phyloP scores from a whole-genome alignment of 208 protist species.

The Acanthamoeba quina region DNA sequence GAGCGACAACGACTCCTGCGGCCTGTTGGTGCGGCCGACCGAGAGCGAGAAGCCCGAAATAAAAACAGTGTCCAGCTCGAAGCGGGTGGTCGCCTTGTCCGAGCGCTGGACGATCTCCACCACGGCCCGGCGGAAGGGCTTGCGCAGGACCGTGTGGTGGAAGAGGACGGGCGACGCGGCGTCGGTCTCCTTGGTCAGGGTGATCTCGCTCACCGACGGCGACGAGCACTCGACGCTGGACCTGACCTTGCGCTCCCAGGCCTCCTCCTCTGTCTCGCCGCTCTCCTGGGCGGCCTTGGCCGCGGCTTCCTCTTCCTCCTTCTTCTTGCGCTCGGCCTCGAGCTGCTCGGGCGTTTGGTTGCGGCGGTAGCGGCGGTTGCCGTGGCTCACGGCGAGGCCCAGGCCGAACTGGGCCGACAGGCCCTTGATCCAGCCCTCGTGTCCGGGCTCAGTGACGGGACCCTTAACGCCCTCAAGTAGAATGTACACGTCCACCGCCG shows the following conservation, averaged over 20 bases:
- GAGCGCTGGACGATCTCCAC: background rate
- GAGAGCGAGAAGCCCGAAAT: conserved; percentile 33
- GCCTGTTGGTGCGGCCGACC: background rate
- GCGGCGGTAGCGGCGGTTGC: background rate
- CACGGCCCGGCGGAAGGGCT: background rate
- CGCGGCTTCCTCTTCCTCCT: conserved; percentile 3
- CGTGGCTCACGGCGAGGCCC: background rate
- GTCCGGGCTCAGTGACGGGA: background rate
- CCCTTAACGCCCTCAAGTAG: background rate
- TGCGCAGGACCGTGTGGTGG: background rate
- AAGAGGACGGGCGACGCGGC: conserved; percentile 1
- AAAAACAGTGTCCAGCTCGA: conserved; percentile 27
- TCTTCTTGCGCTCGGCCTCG: conserved; percentile 22
- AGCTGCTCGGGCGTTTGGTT: background rate
- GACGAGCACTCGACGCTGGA: background rate
- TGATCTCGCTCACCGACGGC: conserved; percentile 22
- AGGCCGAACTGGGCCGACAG: conserved; percentile 6
- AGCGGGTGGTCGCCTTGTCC: background rate
- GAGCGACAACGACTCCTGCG: conserved; percentile 14
- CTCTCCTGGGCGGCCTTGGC: background rate
- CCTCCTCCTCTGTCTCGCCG: conserved; percentile 29
- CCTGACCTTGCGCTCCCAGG: background rate
- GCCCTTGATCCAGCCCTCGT: conserved; percentile 14
- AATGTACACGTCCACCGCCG: conserved; percentile 4
- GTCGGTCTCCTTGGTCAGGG: conserved; percentile 15